Evolutionary conservation across 1,139 yeast genomes (phyloP).

Genomic region (Pichia sp.): DNA sequence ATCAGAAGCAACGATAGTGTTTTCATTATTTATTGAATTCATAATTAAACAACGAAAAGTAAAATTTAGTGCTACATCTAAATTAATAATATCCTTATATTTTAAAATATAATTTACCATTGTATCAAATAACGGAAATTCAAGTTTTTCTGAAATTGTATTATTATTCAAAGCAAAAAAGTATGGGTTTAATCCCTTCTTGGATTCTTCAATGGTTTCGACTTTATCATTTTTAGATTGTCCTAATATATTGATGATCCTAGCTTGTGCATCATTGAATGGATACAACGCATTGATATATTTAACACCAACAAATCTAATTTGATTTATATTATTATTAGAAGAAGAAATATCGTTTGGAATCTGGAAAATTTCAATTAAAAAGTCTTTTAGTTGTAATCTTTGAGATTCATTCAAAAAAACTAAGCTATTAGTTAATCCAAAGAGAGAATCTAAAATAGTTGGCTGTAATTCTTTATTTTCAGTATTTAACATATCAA

Average conservation of each 20-base stretch:
- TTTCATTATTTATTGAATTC: slow-evolving; percentile 47
- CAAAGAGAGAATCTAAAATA: slow-evolving; percentile 67
- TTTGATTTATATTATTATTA: slow-evolving; percentile 32
- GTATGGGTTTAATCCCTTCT: slow-evolving; percentile 78
- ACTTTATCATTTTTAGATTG: slow-evolving; percentile 50
- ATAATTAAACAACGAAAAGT: slow-evolving; percentile 53
- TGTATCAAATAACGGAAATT: slow-evolving; percentile 29
- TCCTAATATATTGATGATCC: slow-evolving; percentile 61
- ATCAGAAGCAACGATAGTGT: slow-evolving; percentile 58
- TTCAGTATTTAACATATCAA: slow-evolving; percentile 69
- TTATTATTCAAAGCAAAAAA: slow-evolving; percentile 41
- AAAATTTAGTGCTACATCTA: slow-evolving; percentile 43
- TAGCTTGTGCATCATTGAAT: slow-evolving; percentile 62
- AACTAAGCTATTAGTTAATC: slow-evolving; percentile 47
- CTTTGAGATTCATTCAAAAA: slow-evolving; percentile 37
- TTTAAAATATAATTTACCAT: slow-evolving; percentile 30
- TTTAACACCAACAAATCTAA: slow-evolving; percentile 60
- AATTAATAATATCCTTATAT: slow-evolving; percentile 27
- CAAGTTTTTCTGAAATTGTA: slow-evolving; percentile 22
- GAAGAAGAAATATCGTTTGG: slow-evolving; percentile 10
- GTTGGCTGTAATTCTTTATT: slow-evolving; percentile 55
- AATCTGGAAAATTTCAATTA: slow-evolving; percentile 37
- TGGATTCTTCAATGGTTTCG: slow-evolving; percentile 71
- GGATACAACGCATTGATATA: slow-evolving; percentile 60
- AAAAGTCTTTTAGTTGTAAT: slow-evolving; percentile 37